Conservation (phyloP, 1,139 yeast species). For the Pichia sp. region DNA sequence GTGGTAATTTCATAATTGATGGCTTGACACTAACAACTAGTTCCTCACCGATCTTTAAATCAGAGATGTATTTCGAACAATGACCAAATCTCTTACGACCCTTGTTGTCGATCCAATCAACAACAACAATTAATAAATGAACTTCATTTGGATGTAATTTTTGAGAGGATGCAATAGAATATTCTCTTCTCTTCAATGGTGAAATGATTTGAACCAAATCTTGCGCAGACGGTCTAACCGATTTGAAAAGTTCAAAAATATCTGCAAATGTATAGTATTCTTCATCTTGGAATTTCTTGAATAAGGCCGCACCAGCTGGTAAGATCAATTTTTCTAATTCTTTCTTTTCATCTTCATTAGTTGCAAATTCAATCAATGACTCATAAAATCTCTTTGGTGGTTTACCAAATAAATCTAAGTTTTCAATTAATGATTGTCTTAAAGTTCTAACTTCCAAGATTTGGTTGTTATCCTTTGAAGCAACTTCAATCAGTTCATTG, state of each 20-base stretch:
- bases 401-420: slow-evolving; percentile 84
- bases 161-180: slow-evolving; percentile 97
- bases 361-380: slow-evolving; percentile 65
- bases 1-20: slow-evolving; percentile 94
- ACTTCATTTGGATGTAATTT: slow-evolving; percentile 85
- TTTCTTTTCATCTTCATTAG: slow-evolving; percentile 60
- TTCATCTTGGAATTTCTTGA: slow-evolving; percentile 80
- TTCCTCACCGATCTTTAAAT: slow-evolving; percentile 72
- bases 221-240: slow-evolving; percentile 73
- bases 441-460: slow-evolving; percentile 70
- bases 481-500: slow-evolving; percentile 60
- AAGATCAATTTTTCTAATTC: slow-evolving; percentile 58
- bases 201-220: slow-evolving; percentile 70
- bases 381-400: slow-evolving; percentile 96
- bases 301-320: slow-evolving; percentile 78
- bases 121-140: slow-evolving; percentile 88
- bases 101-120: slow-evolving; percentile 86
- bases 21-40: slow-evolving; percentile 94
- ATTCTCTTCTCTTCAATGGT: slow-evolving; percentile 93
- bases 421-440: slow-evolving; percentile 71
- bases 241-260: slow-evolving; percentile 68
- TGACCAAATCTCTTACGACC: slow-evolving; percentile 91
- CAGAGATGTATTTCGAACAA: slow-evolving; percentile 85
- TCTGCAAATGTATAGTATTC: slow-evolving; percentile 80
- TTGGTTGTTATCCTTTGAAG: slow-evolving; percentile 58